Percentiles rank a stretch among this genome's conserved stretches.
Evolutionary conservation across 2,329 filamentous ascomycete species (phyloP).

Genomic region (Diaporthe ampelina): DNA sequence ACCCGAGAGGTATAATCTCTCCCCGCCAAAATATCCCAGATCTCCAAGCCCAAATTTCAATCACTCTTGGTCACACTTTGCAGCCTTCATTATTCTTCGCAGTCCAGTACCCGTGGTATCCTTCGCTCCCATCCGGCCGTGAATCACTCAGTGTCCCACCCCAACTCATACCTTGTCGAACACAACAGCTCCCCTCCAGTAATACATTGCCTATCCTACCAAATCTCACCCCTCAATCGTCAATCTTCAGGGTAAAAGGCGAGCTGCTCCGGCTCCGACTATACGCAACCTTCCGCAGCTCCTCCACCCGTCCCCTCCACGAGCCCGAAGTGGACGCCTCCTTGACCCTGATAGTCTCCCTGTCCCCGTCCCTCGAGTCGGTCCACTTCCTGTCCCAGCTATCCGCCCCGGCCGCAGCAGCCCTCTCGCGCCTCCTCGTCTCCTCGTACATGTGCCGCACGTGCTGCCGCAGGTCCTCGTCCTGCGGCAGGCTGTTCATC

Average conservation of each 20-base stretch:
- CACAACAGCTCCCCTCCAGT: neutral
- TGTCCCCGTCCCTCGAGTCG: neutral
- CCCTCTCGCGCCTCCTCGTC: conserved; percentile 30
- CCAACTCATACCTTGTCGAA: neutral
- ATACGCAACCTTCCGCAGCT: neutral
- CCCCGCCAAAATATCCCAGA: neutral
- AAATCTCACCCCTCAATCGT: neutral
- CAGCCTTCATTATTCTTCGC: neutral
- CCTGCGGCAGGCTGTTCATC: conserved; percentile 31
- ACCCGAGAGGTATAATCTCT: conserved; percentile 6
- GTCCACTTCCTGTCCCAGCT: conserved; percentile 4
- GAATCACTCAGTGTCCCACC: neutral
- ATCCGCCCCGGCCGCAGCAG: neutral
- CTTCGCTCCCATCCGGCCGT: too few species aligned
- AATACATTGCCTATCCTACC: too few species aligned
- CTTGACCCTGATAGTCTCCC: conserved; percentile 12
- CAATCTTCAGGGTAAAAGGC: conserved; percentile 30
- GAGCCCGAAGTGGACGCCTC: neutral
- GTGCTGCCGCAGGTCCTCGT: conserved; percentile 35
- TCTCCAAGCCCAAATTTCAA: neutral
- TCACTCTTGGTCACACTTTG: too few species aligned
- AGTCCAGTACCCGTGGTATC: neutral
- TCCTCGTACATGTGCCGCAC: conserved; percentile 32
- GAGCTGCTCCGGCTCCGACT: conserved; percentile 25
- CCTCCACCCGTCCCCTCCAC: conserved; percentile 18